A percentile compares a stretch with the other conserved stretches of the same genome.
These are phyloP conservation scores for Plasmodium adleri DNA, from an alignment of 169 alveolate genomes.

Conservation along the genomic window DNA sequence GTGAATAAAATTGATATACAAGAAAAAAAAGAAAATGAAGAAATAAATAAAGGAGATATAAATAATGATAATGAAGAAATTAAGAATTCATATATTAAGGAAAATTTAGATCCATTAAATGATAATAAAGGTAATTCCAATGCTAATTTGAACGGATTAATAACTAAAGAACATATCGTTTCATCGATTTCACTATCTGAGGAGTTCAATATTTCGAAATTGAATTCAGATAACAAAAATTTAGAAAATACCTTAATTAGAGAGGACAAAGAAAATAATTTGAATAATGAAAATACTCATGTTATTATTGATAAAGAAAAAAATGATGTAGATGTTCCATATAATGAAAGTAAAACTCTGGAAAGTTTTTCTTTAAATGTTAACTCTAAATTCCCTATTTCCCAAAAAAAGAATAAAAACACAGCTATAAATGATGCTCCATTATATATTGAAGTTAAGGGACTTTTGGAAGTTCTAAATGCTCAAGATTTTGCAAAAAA, in stretches of 20 bases:
- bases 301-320: conserved; percentile 24
- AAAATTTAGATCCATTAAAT: conserved; percentile 15
- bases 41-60: conserved; percentile 11
- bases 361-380: conserved; percentile 16
- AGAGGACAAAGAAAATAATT: conserved; percentile 9
- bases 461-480: conserved; percentile 66
- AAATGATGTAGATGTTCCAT: conserved; percentile 20
- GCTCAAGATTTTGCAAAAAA: conserved; percentile 66
- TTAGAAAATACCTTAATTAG: conserved; percentile 5
- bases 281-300: conserved; percentile 25
- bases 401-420: conserved; percentile 17
- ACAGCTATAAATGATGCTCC: conserved; percentile 12
- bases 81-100: neutral
- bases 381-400: neutral
- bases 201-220: neutral
- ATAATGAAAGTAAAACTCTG: neutral
- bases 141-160: conserved; percentile 8
- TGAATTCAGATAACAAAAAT: conserved; percentile 6
- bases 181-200: neutral
- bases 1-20: conserved; percentile 20
- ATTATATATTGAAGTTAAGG: conserved; percentile 67
- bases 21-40: conserved; percentile 24
- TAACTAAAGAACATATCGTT: conserved; percentile 1
- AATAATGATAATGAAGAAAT: conserved; percentile 38
- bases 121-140: neutral